These are phyloP conservation scores for Rhodotorula sp. DNA, from an alignment of 1,284 basidiomycete genomes.

Conservation along the genomic window DNA sequence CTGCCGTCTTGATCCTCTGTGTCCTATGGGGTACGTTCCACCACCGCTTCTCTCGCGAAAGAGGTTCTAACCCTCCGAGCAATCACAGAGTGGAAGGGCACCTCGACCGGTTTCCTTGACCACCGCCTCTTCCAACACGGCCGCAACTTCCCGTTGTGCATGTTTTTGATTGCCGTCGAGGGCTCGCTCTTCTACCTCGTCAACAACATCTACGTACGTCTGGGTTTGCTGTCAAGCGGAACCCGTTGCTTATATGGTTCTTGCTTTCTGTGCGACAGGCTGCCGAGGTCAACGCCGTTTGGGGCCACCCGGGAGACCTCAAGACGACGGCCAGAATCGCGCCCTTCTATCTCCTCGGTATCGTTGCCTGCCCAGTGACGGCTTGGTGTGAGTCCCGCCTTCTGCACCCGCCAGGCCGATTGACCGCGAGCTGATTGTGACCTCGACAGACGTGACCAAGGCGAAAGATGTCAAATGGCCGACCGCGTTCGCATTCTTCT, in stretches of 20 bases:
- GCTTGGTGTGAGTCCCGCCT: conserved; percentile 7
- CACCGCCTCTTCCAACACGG: conserved; percentile 25
- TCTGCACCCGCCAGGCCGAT: too few species aligned
- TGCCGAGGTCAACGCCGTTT: conserved; percentile 5
- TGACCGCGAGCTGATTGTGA: not conserved
- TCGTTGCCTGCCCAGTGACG: conserved; percentile 10
- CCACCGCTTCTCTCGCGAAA: too few species aligned
- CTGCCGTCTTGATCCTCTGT: conserved; percentile 11
- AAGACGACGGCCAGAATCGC: conserved; percentile 11
- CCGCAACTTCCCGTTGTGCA: conserved; percentile 18
- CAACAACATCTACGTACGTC: conserved; percentile 25
- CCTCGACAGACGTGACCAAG: not conserved
- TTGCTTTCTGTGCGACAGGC: not conserved
- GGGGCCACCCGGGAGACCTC: conserved; percentile 10
- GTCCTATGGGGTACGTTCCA: conserved; percentile 2
- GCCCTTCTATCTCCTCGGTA: conserved; percentile 18
- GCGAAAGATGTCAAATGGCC: conserved; percentile 30
- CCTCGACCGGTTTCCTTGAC: conserved; percentile 25
- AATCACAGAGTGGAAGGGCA: conserved; percentile 22
- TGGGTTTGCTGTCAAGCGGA: too few species aligned
- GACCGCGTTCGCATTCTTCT: conserved; percentile 11
- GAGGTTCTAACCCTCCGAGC: rapidly evolving
- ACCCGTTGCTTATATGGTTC: not conserved
- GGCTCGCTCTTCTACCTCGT: conserved; percentile 26
- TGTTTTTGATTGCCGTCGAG: conserved; percentile 24